Conservation (phyloP, 2,329 filamentous ascomycete genomes). For the Trichoderma koningii region DNA sequence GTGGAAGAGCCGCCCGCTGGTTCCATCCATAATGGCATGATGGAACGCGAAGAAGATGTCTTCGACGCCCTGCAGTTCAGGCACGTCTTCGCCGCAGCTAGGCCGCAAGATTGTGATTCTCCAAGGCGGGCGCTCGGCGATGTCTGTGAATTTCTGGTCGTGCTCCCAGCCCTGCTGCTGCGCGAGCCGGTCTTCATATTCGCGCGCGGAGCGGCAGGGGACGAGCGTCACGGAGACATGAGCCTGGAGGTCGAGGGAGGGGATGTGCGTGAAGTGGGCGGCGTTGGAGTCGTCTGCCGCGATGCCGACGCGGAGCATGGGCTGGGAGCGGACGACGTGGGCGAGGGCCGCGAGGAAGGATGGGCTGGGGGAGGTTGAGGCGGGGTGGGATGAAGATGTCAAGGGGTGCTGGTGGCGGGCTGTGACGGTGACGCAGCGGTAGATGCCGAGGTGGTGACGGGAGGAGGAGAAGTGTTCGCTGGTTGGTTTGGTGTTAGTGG, state of each 20-base stretch:
- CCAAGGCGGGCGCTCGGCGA: constrained; percentile 50
- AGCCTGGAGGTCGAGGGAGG: constrained; percentile 46
- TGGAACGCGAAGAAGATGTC: constrained; percentile 54
- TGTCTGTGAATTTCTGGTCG: constrained; percentile 45
- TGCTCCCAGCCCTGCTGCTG: constrained; percentile 44
- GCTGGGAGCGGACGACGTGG: constrained; percentile 46
- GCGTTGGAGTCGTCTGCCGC: constrained; percentile 46
- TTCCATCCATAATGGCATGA: constrained; percentile 56
- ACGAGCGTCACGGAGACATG: constrained; percentile 45
- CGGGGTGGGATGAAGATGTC: constrained; percentile 5
- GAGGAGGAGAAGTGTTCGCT: constrained; percentile 51
- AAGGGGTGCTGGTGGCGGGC: constrained; percentile 43
- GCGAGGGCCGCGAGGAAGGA: constrained; percentile 44
- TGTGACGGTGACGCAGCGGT: constrained; percentile 50
- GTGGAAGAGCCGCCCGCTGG: constrained; percentile 53
- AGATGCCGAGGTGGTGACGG: constrained; percentile 51
- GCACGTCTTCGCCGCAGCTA: constrained; percentile 9
- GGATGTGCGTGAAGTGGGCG: constrained; percentile 49
- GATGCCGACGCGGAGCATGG: constrained; percentile 54
- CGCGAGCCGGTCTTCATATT: constrained; percentile 40
- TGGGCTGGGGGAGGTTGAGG: constrained; percentile 13
- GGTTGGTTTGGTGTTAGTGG: not conserved
- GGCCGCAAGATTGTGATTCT: constrained; percentile 44
- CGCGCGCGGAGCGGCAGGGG: constrained; percentile 30
- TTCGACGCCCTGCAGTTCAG: constrained; percentile 4